These are phyloP conservation scores for Catharanthus roseus DNA, from an alignment of 257 asterid genomes.

Conservation along the genomic window DNA sequence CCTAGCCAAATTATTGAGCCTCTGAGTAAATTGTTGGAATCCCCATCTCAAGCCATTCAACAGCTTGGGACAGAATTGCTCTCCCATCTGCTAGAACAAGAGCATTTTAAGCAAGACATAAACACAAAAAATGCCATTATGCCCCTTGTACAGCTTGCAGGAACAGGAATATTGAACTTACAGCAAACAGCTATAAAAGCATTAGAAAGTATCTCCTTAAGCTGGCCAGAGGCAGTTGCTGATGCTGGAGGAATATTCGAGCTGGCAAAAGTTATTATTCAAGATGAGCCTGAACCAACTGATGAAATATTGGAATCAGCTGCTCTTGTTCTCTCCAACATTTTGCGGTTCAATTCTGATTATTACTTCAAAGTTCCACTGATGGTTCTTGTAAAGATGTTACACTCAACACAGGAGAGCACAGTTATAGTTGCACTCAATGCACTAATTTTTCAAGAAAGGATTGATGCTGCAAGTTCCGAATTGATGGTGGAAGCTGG, in stretches of 20 bases:
- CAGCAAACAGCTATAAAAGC: slow-evolving; percentile 81
- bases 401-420: slow-evolving; percentile 44
- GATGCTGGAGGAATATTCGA: slow-evolving; percentile 85
- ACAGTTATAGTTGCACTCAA: slow-evolving; percentile 54
- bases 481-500: slow-evolving; percentile 77
- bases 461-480: slow-evolving; percentile 53
- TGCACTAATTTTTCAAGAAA: slow-evolving; percentile 69
- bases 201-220: slow-evolving; percentile 59
- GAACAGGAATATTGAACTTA: slow-evolving; percentile 62
- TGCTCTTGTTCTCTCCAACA: slow-evolving; percentile 62
- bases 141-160: slow-evolving; percentile 85
- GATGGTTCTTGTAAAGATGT: slow-evolving; percentile 69
- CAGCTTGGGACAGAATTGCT: slow-evolving; percentile 80
- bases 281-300: slow-evolving; percentile 70
- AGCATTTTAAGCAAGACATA: slow-evolving; percentile 78
- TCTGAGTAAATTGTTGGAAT: slow-evolving; percentile 59
- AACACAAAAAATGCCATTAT: slow-evolving; percentile 60
- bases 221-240: slow-evolving; percentile 79
- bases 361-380: slow-evolving; percentile 56
- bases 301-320: slow-evolving; percentile 72
- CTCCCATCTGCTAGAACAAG: slow-evolving; percentile 75
- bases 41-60: slow-evolving; percentile 82
- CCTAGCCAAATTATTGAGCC: slow-evolving; percentile 81
- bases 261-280: slow-evolving; percentile 69
- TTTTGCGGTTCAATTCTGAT: slow-evolving; percentile 47